Conservation (phyloP, 2,329 filamentous ascomycete species). For the Fusarium tricinctum region DNA sequence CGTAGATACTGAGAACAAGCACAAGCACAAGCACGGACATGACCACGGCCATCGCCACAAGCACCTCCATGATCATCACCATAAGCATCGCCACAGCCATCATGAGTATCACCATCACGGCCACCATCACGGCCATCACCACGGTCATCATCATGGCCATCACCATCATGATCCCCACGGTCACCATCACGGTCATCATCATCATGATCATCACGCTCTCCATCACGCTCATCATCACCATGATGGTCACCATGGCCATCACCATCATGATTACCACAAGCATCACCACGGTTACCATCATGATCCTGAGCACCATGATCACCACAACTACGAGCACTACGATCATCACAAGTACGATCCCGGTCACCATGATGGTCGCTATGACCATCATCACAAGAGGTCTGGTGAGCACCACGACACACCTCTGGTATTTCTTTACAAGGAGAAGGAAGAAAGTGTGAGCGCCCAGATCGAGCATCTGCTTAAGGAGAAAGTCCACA, state of each 20-base stretch:
- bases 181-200: not conserved
- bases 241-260: too few relatives aligned
- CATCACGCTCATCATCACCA: too few relatives aligned
- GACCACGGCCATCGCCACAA: not conserved
- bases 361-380: slow-evolving; percentile 3
- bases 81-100: slow-evolving; percentile 18
- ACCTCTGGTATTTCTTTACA: slow-evolving; percentile 4
- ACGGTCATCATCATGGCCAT: slow-evolving; percentile 10
- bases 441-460: slow-evolving; percentile 15
- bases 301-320: too few relatives aligned
- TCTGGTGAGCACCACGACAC: slow-evolving; percentile 1
- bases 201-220: not conserved
- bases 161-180: slow-evolving; percentile 22
- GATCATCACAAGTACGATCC: slow-evolving; percentile 1
- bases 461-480: slow-evolving; percentile 6
- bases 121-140: slow-evolving; percentile 16
- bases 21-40: slow-evolving; percentile 8
- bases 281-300: too few relatives aligned
- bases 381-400: slow-evolving; percentile 25
- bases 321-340: not conserved
- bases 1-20: not conserved
- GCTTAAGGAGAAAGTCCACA: slow-evolving; percentile 17
- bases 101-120: slow-evolving; percentile 17
- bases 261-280: too few relatives aligned
- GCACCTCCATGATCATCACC: slow-evolving; percentile 16